phyloP scores from a whole-genome alignment of 805 yeast species.

The Yarrowia divulgata region DNA sequence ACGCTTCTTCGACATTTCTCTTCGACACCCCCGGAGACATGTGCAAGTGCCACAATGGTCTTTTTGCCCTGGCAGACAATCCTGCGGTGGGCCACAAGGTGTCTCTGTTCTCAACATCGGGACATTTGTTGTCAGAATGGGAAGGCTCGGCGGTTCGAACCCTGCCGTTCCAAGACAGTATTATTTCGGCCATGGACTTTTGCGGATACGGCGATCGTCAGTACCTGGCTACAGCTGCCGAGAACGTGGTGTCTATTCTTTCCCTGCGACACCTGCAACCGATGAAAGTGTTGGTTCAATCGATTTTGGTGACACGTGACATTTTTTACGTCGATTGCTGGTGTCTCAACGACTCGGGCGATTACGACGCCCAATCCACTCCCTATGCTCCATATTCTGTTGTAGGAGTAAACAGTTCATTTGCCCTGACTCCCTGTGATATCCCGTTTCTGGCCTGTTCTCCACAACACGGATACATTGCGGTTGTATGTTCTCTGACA shows the following conservation, averaged over 20 bases:
- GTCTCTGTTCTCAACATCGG: slow-evolving; percentile 8
- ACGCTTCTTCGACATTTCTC: slow-evolving; percentile 17
- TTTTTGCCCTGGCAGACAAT: slow-evolving; percentile 22
- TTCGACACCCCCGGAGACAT: slow-evolving; percentile 17
- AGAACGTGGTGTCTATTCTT: slow-evolving; percentile 12
- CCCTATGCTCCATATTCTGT: slow-evolving; percentile 27
- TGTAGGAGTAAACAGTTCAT: slow-evolving; percentile 15
- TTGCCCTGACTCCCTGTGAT: slow-evolving; percentile 7
- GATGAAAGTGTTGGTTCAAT: slow-evolving; percentile 18
- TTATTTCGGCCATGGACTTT: slow-evolving; percentile 6
- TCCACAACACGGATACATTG: slow-evolving; percentile 19
- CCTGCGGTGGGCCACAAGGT: slow-evolving; percentile 30
- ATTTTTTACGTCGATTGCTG: slow-evolving; percentile 26
- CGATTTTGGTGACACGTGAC: slow-evolving; percentile 23
- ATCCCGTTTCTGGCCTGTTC: slow-evolving; percentile 35
- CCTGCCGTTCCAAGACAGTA: slow-evolving; percentile 4
- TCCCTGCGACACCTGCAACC: slow-evolving; percentile 14
- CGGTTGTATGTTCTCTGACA: slow-evolving; percentile 33
- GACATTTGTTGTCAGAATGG: slow-evolving; percentile 24
- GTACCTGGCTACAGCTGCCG: slow-evolving; percentile 10
- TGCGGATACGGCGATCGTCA: slow-evolving; percentile 11
- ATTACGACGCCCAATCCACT: slow-evolving; percentile 8
- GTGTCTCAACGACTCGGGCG: neutral
- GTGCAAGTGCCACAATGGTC: slow-evolving; percentile 20
- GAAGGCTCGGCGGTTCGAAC: slow-evolving; percentile 20